Evolutionary conservation across 768 basidiomycete genomes (phyloP).

Genomic region (Boletus pseudopeckii): DNA sequence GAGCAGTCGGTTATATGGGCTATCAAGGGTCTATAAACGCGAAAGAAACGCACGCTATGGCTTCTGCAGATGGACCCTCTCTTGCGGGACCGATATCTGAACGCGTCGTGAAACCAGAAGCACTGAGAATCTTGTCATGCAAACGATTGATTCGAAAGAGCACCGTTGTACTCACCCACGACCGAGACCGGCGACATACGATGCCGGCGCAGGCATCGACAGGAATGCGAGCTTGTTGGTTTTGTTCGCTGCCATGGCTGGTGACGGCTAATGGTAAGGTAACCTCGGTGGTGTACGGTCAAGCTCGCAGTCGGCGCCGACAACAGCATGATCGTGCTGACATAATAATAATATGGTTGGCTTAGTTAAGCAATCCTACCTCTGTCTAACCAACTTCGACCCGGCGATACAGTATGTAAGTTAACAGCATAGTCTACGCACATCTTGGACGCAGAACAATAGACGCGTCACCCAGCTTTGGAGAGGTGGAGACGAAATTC

Average conservation of each 20-base stretch:
- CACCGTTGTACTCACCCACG: slow-evolving; percentile 63
- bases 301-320: too few species aligned
- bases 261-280: not conserved
- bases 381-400: too few species aligned
- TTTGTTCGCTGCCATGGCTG: slow-evolving; percentile 43
- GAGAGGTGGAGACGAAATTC: too few species aligned
- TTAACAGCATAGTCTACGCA: too few species aligned
- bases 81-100: slow-evolving; percentile 98
- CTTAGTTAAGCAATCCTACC: too few species aligned
- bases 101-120: slow-evolving; percentile 95
- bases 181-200: slow-evolving; percentile 98
- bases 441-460: too few species aligned
- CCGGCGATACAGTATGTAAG: too few species aligned
- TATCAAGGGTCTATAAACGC: not conserved
- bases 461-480: too few species aligned
- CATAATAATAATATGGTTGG: too few species aligned
- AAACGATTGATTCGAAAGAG: not conserved
- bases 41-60: slow-evolving; percentile 63
- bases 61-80: slow-evolving; percentile 91
- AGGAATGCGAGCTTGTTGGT: slow-evolving; percentile 87
- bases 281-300: too few species aligned
- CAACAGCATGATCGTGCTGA: too few species aligned
- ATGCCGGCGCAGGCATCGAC: slow-evolving; percentile 92
- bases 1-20: not conserved
- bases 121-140: slow-evolving; percentile 44